Base-by-base conservation (phyloP, 78 protist genomes). In the Emiliania huxleyi region DNA sequence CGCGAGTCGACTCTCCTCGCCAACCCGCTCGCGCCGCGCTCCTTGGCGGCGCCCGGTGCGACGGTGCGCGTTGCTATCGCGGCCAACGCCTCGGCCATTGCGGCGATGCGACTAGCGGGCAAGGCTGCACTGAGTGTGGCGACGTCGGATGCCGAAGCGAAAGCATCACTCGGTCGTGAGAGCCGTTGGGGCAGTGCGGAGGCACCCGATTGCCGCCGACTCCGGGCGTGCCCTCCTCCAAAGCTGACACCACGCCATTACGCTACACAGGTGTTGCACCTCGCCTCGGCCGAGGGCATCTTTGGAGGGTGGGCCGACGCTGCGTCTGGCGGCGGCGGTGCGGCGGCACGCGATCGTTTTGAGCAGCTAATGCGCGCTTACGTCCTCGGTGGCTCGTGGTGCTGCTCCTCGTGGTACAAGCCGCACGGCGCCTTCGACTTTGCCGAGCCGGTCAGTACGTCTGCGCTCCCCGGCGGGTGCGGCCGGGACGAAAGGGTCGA, bases 351-450 rank as follows among this genome's bases (percentile, higher is more conserved):
- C 8, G 62, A 52, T 52, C 29, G 15, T 15, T 71, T 71, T 35
- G 81, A 71, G 81, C 3, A 6, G 45, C 15, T 71, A 1, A 71
- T 71, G 35, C 37, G 18, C 2, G 29, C 37, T 1, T 12, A 33
- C 81, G 81, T 29, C 81, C 42, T 37, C 43, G 22, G 81, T 71
- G 81, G 43, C 42, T 71, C 81, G 42, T 71, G 81, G 81, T 71
- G 81, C 18, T 71, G 81, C 81, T 35, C 81, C 25, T 71, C 81
- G 19, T 71, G 81, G 81, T 71, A 71, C 81, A 71, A 71, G 81
- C 81, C 81, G 12, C 2, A 22, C 37, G 81, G 81, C 37, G 3
- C 81, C 40, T n/a, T 71, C 12, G n/a, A 21, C n/a, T 62, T 21
- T 22, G 73, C 26, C 12, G n/a, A 8, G 11, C 73, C 73, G 4